Base-by-base conservation (phyloP, 2,329 filamentous ascomycete species). In the Cercospora sp. region DNA sequence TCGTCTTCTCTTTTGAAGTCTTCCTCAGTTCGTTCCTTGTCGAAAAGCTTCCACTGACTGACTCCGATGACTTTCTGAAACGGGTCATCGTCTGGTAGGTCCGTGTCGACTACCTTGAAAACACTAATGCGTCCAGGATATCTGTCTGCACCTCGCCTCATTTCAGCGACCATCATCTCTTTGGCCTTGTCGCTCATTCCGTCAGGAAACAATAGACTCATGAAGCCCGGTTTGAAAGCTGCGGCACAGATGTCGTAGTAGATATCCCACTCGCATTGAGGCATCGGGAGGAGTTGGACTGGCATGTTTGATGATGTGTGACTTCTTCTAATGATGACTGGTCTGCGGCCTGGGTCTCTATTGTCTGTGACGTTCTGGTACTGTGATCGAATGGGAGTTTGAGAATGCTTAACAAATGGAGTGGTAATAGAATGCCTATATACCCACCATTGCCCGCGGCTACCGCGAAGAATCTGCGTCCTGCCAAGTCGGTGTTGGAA, bases 11-110 rank as follows among this genome's bases (percentile, higher is more conserved):
- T 62, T 23, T 75, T 66, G 2, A 76, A 45, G 18, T 78, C 74
- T 7, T 69, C 73, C 4, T 77, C 69, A 2, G 58, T 74, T 18
- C 76, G 69, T n/a, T 70, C 66, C 3, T 61, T 59, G 2, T 72
- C 67, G 65, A 76, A 74, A 30, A 79, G 62, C 28, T 71, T 70
- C 78, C 78, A 79, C 1, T 73, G 70, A 16, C 75, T 71, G n/a
- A 73, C 67, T n/a, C 75, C 75, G 8, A 77, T 70, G n/a, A 77
- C 73, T 39, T 70, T 67, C 23, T 70, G 60, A 18, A 66, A 67
- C 1, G 64, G 69, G 55, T 74, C 68, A n/a, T 69, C 57, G 6
- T 66, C 66, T 2, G 75, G 75, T 0, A 77, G 70, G 59, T 72
- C 71, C 0, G 72, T 72, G 65, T 78, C 76, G 42, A 77, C 55